A percentile compares a stretch with the other conserved stretches of the same genome.
These are phyloP conservation scores for Aureobasidium sp. DNA, from an alignment of 2,329 filamentous ascomycete species.

Conservation along the genomic window DNA sequence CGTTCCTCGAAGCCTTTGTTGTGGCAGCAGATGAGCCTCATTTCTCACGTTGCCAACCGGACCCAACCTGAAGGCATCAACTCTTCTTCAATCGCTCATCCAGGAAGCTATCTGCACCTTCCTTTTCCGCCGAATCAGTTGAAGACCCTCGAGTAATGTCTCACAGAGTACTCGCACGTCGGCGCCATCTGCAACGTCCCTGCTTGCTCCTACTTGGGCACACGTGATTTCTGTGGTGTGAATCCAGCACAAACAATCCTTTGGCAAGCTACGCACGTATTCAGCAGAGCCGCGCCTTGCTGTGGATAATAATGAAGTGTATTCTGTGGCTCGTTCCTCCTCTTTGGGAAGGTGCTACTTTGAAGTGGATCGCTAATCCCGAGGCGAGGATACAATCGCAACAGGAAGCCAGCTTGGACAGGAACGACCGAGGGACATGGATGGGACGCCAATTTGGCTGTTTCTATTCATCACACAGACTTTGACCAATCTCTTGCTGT, in stretches of 20 bases:
- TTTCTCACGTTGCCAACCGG: neutral
- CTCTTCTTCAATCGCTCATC: neutral
- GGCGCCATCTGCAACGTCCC: neutral
- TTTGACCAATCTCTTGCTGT: neutral
- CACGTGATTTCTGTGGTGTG: neutral
- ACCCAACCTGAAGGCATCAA: neutral
- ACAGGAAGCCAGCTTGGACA: neutral
- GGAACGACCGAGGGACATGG: neutral
- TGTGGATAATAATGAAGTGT: neutral
- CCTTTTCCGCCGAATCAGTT: neutral
- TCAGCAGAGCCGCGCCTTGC: neutral
- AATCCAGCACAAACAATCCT: neutral
- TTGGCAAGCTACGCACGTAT: neutral
- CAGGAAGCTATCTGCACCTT: neutral
- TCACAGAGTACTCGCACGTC: neutral
- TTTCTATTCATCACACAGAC: neutral
- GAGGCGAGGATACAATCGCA: neutral
- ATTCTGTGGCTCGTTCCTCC: neutral
- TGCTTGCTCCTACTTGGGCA: neutral
- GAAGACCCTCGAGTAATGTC: neutral
- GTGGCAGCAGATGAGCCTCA: neutral
- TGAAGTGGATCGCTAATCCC: neutral
- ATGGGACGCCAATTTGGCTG: neutral
- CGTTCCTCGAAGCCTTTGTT: neutral
- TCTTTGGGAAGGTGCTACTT: neutral